Evolutionary conservation across 23 red algal genomes (phyloP).

Genomic region (Chondrus crispus): DNA sequence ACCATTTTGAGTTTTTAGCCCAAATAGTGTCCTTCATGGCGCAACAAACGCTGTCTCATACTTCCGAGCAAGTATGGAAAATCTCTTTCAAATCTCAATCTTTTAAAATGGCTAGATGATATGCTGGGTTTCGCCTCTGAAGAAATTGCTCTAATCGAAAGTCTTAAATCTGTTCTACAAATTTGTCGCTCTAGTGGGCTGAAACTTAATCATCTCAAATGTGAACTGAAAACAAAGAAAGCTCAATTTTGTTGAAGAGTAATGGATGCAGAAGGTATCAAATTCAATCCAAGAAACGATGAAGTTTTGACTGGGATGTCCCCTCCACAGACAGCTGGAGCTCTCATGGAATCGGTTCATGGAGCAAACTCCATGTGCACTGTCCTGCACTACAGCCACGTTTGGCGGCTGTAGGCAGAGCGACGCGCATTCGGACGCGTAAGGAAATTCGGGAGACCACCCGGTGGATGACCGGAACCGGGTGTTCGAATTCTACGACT

Average conservation of each 20-base stretch:
- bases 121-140: neutral
- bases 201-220: neutral
- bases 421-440: too few species aligned
- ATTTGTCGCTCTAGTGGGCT: neutral
- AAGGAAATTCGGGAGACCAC: too few species aligned
- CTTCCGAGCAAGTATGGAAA: neutral
- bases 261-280: neutral
- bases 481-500: too few species aligned
- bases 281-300: neutral
- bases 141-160: neutral
- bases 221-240: neutral
- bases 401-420: too few species aligned
- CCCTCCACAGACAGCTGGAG: neutral
- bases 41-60: neutral
- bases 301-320: neutral
- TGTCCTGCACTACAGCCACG: too few species aligned
- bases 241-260: neutral
- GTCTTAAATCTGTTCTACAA: neutral
- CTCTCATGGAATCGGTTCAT: neutral
- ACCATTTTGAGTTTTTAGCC: neutral
- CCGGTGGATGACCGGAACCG: too few species aligned
- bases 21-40: conserved; percentile 23
- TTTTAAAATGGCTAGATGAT: neutral
- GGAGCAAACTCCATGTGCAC: neutral
- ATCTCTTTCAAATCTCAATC: neutral